Conservation (phyloP, 2,329 filamentous ascomycete genomes). For the Cladorrhinum sp. region DNA sequence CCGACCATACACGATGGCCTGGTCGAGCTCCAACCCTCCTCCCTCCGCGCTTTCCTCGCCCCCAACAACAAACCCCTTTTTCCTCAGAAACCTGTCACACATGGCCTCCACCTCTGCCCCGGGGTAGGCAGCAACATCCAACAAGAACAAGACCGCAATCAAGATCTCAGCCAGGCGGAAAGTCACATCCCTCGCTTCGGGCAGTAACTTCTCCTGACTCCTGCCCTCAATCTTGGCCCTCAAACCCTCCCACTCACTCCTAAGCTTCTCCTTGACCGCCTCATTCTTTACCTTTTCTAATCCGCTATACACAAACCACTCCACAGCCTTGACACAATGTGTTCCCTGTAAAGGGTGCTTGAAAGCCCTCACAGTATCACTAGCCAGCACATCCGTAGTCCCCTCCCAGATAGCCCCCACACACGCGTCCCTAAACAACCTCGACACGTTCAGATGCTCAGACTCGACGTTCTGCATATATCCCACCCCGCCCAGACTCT, state of each 20-base stretch:
- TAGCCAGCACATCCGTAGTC: constrained; percentile 67
- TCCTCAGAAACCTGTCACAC: constrained; percentile 38
- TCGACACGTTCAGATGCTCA: constrained; percentile 63
- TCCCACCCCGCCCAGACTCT: constrained; percentile 62
- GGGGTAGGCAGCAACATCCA: constrained; percentile 39
- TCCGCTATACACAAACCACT: constrained; percentile 35
- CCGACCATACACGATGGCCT: constrained; percentile 28
- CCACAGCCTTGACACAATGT: constrained; percentile 42
- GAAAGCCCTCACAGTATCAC: constrained; percentile 46
- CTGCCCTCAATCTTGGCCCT: constrained; percentile 36
- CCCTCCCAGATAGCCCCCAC: constrained; percentile 63
- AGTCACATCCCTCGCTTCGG: constrained; percentile 44
- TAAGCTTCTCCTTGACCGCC: constrained; percentile 32
- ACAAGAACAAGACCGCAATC: constrained; percentile 41
- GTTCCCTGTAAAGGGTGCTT: constrained; percentile 42
- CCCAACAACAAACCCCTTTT: constrained; percentile 26
- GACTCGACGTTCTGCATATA: constrained; percentile 61
- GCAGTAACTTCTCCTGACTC: constrained; percentile 40
- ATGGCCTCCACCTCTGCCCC: constrained; percentile 39
- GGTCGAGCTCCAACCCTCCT: constrained; percentile 22
- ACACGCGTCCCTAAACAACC: constrained; percentile 61
- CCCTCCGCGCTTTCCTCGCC: neutral
- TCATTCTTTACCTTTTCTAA: constrained; percentile 27
- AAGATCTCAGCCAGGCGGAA: constrained; percentile 44
- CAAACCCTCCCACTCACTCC: constrained; percentile 40